A percentile compares a stretch with the other conserved stretches of the same genome.
These are phyloP conservation scores for Aspergillus vadensis DNA, from an alignment of 2,329 filamentous ascomycete species.

Conservation along the genomic window DNA sequence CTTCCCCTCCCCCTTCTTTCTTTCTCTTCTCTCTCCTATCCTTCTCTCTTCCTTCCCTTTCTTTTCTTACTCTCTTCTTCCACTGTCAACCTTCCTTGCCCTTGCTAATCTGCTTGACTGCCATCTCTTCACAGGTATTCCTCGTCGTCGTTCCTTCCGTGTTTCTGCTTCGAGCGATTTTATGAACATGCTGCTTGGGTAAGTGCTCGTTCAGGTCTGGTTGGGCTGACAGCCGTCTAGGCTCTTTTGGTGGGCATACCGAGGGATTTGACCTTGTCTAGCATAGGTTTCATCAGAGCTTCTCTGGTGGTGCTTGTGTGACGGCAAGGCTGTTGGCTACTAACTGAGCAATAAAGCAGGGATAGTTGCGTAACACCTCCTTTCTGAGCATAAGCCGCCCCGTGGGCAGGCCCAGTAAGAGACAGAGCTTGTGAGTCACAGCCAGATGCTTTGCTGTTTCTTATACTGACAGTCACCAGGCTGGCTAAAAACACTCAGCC, in stretches of 20 bases:
- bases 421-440: constrained; percentile 17
- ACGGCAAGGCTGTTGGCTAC: background rate
- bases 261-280: background rate
- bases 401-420: constrained; percentile 23
- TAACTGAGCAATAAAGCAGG: background rate
- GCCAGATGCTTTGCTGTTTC: background rate
- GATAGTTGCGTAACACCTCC: constrained; percentile 8
- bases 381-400: constrained; percentile 18
- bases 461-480: constrained; percentile 6
- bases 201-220: background rate
- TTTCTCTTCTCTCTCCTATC: background rate
- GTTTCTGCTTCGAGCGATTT: background rate
- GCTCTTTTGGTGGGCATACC: background rate
- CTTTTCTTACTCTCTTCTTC: too few species aligned
- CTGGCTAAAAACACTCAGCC: constrained; percentile 16
- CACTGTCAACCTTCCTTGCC: too few species aligned
- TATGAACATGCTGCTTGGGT: background rate
- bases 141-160: background rate
- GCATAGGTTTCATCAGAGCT: background rate
- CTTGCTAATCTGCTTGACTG: background rate
- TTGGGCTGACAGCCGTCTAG: background rate
- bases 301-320: background rate
- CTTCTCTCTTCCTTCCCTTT: background rate
- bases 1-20: background rate
- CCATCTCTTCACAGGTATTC: background rate